Base-by-base conservation (phyloP, 352 stramenopile genomes). In the Pseudoperonospora humuli region DNA sequence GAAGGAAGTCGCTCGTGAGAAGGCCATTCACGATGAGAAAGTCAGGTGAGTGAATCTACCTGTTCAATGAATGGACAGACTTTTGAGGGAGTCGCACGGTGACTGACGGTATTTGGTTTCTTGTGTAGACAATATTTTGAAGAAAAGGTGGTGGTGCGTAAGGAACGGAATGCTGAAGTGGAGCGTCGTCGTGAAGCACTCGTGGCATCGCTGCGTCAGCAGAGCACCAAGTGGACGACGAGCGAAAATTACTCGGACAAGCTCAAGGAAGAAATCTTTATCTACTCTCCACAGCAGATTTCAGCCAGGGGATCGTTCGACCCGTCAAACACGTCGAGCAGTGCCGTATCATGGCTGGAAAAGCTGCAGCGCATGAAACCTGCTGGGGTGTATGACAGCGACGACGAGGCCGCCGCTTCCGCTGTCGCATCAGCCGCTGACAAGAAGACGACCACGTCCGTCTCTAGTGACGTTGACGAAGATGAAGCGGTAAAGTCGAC, bases 291-390 rank as follows among this genome's bases (percentile, higher is more conserved):
- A 39, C 64, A 75, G 39, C 74, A 91, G 57, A 71, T 78, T 36
- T 79, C 68, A 38, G 53, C 67, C 25, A 75, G 75, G 40, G 70
- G 70, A 28, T 70, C 70, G 51, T 86, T 87, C 46, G 75, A 86
- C 52, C 70, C 75, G 31, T 81, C 64, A 19, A 75, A 47, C 39
- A 70, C 72, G 43, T 82, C 68, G 15, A 71, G 70, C 43, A 86
- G 71, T 45, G 77, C 80, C 34, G 61, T 89, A 42, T 90, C 80
- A 48, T 93, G 80, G 80, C 59, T 93, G 48, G 80, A 93, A 61
- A 87, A 87, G 59, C 65, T 93, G 38, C 77, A 93, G 66, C 78
- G 74, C 24, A 93, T 93, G 80, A 88, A 84, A 61, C 80, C 80
- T 13, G 69, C 66, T 14, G 80, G 77, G 13, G 36, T 77, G 35